These are phyloP conservation scores for Arabidopsis suecica DNA, from an alignment of 345 rosid genomes.

Conservation along the genomic window DNA sequence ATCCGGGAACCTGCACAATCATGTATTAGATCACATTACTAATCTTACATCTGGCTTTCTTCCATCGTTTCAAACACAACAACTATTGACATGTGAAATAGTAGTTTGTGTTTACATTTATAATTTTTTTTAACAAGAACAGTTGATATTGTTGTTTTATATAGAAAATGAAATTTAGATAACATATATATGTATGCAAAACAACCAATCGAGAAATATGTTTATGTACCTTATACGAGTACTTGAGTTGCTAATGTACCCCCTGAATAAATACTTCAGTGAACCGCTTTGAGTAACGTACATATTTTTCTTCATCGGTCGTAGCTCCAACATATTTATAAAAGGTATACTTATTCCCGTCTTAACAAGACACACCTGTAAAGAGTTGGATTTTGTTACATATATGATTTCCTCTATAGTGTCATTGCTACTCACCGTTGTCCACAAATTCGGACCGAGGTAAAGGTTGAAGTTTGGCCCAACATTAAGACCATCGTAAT, in stretches of 20 bases:
- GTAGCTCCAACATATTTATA: conserved; percentile 23
- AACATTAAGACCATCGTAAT: conserved; percentile 41
- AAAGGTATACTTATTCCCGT: conserved; percentile 46
- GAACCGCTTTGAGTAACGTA: conserved; percentile 23
- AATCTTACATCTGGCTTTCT: background rate
- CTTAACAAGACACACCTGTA: conserved; percentile 48
- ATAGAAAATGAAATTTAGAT: background rate
- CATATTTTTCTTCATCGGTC: conserved; percentile 7
- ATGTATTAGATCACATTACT: conserved; percentile 1
- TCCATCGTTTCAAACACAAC: background rate
- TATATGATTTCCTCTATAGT: conserved; percentile 42
- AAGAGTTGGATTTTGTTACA: background rate
- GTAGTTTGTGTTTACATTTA: background rate
- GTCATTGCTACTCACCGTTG: conserved; percentile 24
- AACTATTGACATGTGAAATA: background rate
- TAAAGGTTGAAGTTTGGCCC: conserved; percentile 41
- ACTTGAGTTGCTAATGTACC: conserved; percentile 9
- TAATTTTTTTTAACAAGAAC: background rate
- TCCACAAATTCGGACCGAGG: conserved; percentile 46
- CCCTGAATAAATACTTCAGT: conserved; percentile 29
- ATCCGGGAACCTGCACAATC: conserved; percentile 35
- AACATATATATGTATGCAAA: background rate
- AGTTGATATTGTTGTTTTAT: background rate
- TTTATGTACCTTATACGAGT: conserved; percentile 30
- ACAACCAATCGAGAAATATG: background rate